Percentiles rank a stretch among this genome's conserved stretches.
Conservation (phyloP, 768 basidiomycete species). For the Naganishia antarctica region DNA sequence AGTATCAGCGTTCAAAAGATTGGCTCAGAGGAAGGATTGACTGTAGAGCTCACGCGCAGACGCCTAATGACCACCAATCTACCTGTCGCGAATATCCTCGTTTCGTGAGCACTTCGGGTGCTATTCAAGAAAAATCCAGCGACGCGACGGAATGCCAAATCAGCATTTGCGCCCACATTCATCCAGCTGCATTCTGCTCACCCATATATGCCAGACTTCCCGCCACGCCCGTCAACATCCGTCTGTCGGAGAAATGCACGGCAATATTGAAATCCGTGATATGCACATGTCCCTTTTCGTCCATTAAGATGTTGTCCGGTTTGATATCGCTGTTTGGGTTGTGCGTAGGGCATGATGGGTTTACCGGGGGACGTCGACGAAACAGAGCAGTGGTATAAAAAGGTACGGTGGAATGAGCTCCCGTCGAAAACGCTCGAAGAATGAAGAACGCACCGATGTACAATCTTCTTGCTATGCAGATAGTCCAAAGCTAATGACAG, state of each 20-base stretch:
- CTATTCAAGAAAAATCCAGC: slow-evolving; percentile 44
- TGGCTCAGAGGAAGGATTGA: background rate
- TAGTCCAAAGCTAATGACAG: slow-evolving; percentile 80
- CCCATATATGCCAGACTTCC: slow-evolving; percentile 99
- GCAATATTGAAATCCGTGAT: slow-evolving; percentile 99
- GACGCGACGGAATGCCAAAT: background rate
- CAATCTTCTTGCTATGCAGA: slow-evolving; percentile 86
- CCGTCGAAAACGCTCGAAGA: background rate
- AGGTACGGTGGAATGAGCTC: no score
- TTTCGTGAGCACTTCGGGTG: slow-evolving; percentile 88
- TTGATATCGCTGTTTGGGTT: slow-evolving; percentile 79
- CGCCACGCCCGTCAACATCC: slow-evolving; percentile 85
- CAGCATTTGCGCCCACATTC: background rate
- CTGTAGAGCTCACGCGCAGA: slow-evolving; percentile 62
- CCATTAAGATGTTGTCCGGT: slow-evolving; percentile 93
- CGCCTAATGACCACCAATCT: slow-evolving; percentile 96
- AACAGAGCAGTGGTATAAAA: no score
- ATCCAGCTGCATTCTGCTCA: slow-evolving; percentile 50
- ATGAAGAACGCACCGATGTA: slow-evolving; percentile 70
- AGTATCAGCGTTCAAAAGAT: background rate
- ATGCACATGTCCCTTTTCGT: slow-evolving; percentile 89
- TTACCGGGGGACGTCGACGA: no score
- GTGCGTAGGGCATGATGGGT: no score
- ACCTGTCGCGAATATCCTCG: slow-evolving; percentile 90
- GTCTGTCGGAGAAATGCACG: slow-evolving; percentile 87